Percentiles rank a stretch among this genome's conserved stretches.
phyloP scores from a whole-genome alignment of 495 filamentous ascomycete genomes.

The Penicillium ucsense region DNA sequence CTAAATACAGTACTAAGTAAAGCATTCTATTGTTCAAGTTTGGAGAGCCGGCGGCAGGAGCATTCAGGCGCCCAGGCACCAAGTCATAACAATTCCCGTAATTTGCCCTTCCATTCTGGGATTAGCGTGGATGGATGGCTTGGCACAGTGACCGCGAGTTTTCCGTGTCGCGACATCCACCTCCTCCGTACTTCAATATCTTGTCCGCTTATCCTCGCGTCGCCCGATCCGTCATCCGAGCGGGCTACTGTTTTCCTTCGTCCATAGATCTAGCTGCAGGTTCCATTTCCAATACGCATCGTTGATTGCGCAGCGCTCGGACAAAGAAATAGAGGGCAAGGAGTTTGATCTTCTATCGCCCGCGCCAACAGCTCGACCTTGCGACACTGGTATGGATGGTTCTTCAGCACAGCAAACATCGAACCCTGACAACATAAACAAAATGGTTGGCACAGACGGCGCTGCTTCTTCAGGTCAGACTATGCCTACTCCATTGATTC shows the following conservation, averaged over 20 bases:
- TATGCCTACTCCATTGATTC: not conserved
- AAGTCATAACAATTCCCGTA: no score
- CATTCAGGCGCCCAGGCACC: no score
- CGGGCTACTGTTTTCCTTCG: slow-evolving; percentile 2
- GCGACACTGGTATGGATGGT: slow-evolving; percentile 31
- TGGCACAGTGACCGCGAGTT: slow-evolving; percentile 21
- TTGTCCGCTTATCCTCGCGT: slow-evolving; percentile 15
- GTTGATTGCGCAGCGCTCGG: slow-evolving; percentile 8
- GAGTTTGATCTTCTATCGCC: slow-evolving; percentile 24
- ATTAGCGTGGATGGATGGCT: slow-evolving; percentile 11
- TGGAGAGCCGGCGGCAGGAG: no score
- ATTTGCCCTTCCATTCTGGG: not conserved
- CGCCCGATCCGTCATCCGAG: slow-evolving; percentile 9
- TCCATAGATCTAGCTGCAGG: not conserved
- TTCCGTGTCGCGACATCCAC: slow-evolving; percentile 26
- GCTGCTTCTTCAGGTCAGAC: slow-evolving; percentile 24
- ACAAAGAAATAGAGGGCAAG: slow-evolving; percentile 15
- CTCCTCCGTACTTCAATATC: slow-evolving; percentile 14
- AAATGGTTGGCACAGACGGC: slow-evolving; percentile 16
- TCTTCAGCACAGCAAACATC: slow-evolving; percentile 16
- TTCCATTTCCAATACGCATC: slow-evolving; percentile 1
- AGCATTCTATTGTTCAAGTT: no score
- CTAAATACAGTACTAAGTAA: no score
- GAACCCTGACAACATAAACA: slow-evolving; percentile 23
- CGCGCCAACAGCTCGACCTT: slow-evolving; percentile 24